phyloP scores from a whole-genome alignment of 345 rosid species.

The Citrus maxima region DNA sequence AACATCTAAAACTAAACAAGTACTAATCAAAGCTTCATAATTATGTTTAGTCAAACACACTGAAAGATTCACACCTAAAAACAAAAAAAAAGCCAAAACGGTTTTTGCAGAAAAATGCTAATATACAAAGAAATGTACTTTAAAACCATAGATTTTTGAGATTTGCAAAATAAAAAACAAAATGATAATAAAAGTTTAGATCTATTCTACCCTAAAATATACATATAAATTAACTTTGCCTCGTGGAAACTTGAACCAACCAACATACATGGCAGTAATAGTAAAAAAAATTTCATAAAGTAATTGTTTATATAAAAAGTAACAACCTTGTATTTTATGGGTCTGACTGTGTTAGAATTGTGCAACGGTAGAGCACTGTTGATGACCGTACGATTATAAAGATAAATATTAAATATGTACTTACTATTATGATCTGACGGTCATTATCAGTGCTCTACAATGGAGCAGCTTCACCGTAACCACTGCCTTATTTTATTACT shows the following conservation, averaged over 20 bases:
- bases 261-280: neutral
- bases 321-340: too few relatives aligned
- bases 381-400: too few relatives aligned
- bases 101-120: slow-evolving; percentile 4
- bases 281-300: neutral
- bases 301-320: neutral
- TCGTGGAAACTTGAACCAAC: slow-evolving; percentile 8
- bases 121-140: slow-evolving; percentile 21
- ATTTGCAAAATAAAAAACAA: slow-evolving; percentile 1
- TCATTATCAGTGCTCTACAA: too few relatives aligned
- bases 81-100: neutral
- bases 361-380: too few relatives aligned
- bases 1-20: neutral
- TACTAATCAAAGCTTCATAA: slow-evolving; percentile 13
- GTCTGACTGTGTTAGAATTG: too few relatives aligned
- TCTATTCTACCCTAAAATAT: slow-evolving; percentile 28
- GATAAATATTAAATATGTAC: too few relatives aligned
- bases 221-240: neutral
- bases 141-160: slow-evolving; percentile 21
- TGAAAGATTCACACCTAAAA: neutral
- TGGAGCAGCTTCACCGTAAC: too few relatives aligned
- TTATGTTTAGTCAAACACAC: slow-evolving; percentile 2
- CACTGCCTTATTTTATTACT: neutral
- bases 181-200: slow-evolving; percentile 20
- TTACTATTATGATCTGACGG: too few relatives aligned